Percentiles rank a stretch among this genome's conserved stretches.
These are phyloP conservation scores for Berkeleyomyces basicola DNA, from an alignment of 2,329 filamentous ascomycete genomes.

Conservation along the genomic window DNA sequence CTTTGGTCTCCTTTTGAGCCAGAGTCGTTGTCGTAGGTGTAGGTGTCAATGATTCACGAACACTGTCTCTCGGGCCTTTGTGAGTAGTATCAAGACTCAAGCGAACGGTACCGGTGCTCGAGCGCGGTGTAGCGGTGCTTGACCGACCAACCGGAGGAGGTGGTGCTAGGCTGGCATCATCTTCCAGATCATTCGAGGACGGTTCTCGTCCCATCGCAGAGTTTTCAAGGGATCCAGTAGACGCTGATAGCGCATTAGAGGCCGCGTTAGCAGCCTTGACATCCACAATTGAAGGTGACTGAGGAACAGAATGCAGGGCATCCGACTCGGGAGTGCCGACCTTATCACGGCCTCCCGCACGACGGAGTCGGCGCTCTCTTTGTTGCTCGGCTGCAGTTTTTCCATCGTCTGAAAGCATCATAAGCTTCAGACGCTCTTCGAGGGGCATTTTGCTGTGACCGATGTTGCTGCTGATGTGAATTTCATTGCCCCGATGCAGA, in stretches of 20 bases:
- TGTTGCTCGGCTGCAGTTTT: slow-evolving; percentile 48
- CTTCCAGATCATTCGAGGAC: background rate
- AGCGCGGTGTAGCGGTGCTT: background rate
- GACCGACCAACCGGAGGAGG: slow-evolving; percentile 2
- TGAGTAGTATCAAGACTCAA: background rate
- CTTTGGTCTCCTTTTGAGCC: background rate
- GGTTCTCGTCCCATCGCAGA: slow-evolving; percentile 27
- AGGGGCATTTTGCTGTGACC: slow-evolving; percentile 62
- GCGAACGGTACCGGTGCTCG: slow-evolving; percentile 3
- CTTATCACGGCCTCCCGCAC: slow-evolving; percentile 37
- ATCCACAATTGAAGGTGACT: slow-evolving; percentile 2
- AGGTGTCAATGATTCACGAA: slow-evolving; percentile 11
- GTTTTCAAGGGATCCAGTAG: slow-evolving; percentile 1
- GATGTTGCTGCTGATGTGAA: slow-evolving; percentile 42
- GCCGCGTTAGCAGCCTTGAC: slow-evolving; percentile 2
- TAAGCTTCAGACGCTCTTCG: slow-evolving; percentile 70
- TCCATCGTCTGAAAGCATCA: slow-evolving; percentile 65
- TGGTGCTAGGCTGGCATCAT: background rate
- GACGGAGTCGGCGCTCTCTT: slow-evolving; percentile 51
- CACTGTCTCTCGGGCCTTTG: background rate
- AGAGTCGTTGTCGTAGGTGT: background rate
- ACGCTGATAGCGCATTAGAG: background rate
- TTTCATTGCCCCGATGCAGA: slow-evolving; percentile 56
- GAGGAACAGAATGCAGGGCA: slow-evolving; percentile 3
- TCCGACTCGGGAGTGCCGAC: slow-evolving; percentile 12